These are phyloP conservation scores for Aureobasidium lini DNA, from an alignment of 2,329 filamentous ascomycete species.

Conservation along the genomic window DNA sequence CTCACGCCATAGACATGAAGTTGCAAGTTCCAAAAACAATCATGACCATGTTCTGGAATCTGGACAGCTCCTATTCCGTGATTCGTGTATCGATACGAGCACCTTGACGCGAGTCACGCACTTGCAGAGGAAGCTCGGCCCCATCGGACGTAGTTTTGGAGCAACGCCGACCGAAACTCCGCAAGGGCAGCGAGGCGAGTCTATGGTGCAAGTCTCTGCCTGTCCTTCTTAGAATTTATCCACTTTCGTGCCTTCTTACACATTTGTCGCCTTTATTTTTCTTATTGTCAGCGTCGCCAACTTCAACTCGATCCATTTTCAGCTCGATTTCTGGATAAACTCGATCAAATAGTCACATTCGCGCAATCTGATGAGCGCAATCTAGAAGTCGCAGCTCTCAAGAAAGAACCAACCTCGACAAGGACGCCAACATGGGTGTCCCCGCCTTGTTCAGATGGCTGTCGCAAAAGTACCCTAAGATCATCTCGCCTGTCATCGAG, in stretches of 20 bases:
- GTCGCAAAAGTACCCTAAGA: constrained; percentile 95
- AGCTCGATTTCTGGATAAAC: neutral
- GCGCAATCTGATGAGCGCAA: neutral
- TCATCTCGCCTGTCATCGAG: constrained; percentile 85
- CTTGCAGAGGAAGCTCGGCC: neutral
- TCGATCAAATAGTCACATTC: neutral
- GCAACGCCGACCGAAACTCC: neutral
- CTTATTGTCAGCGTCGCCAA: neutral
- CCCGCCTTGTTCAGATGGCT: constrained; percentile 95
- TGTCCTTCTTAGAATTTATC: neutral
- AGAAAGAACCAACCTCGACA: neutral
- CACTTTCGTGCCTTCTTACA: neutral
- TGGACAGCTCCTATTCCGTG: constrained; percentile 3
- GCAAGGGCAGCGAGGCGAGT: neutral
- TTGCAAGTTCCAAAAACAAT: neutral
- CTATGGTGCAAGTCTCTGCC: neutral
- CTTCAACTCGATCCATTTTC: neutral
- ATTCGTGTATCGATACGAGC: constrained; percentile 1
- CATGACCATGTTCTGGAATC: neutral
- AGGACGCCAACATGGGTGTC: constrained; percentile 65
- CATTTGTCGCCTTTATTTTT: neutral
- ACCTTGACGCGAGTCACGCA: neutral
- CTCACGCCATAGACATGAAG: neutral
- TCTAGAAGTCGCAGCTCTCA: neutral
- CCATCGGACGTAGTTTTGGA: too few species aligned